Base-by-base conservation (phyloP, 306 rosid species). In the Lathyrus tuberosus region DNA sequence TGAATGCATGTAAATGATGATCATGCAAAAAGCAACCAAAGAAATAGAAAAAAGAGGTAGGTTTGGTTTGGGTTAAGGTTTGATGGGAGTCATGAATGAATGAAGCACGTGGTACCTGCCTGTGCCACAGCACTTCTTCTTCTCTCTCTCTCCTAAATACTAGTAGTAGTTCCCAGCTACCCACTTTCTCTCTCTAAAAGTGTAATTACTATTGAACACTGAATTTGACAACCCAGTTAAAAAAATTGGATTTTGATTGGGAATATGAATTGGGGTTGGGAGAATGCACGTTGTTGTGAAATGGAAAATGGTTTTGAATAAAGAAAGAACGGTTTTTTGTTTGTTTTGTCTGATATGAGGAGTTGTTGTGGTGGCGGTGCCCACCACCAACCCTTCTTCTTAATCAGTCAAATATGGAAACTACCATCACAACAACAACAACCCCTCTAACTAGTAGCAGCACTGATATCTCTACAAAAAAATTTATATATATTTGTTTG, bases 11-110 rank as follows among this genome's bases (percentile, higher is more conserved):
- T 5, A 57, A 57, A 57, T 57, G 40, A 57, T 57, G 63, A 57
- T 57, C 63, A 57, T 26, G 10, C 40, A 28, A 10, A 57, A 57
- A 57, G 12, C 63, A 57, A 57, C 18, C 63, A 57, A 57, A 17
- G 35, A 17, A 15, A 51, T 5, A 54, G 35, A 11, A 51, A 0
- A 53, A 53, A 6, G 8, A 14, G 41, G 63, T 57, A 57, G 63
- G 63, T 57, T 57, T 57, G 63, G 63, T 57, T 57, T 28, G 63
- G 63, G 17, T 53, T 53, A 53, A 53, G 33, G 60, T 53, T 53
- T 53, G 60, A 53, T 53, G 60, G 0, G 33, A 22, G 63, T 57
- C 63, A 13, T 57, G 8, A 57, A 52, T 20, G 38, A 13, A 57
- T 4, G 18, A 13, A 57, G 63, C 63, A 57, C 63, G 63, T 57